Base-by-base conservation (phyloP, 2,329 filamentous ascomycete genomes). In the Cercospora sp. region DNA sequence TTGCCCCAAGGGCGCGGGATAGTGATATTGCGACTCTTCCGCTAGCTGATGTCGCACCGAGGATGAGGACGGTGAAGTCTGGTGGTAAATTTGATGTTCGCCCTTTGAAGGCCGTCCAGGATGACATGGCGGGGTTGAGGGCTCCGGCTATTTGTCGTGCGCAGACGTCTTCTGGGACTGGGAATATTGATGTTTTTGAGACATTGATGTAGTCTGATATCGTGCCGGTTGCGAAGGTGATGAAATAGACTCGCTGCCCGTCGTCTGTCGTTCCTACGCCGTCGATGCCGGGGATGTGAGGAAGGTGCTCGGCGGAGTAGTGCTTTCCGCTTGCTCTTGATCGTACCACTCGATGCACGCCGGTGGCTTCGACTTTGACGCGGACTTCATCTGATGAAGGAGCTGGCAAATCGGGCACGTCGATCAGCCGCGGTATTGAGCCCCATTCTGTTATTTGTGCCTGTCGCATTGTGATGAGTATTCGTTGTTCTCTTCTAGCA, bases 71-170 rank as follows among this genome's bases (percentile, higher is more conserved):
- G 3, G 80, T 82, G 72, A 85, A 87, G 5, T 79, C 76, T 20
- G 75, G 57, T 2, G 80, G 79, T 3, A 85, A 75, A 5, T 77
- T 70, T 4, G 67, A 70, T 0, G 81, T 81, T 5, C 86, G 80
- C 45, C 81, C 78, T 23, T 78, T 80, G 39, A 88, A 77, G 4
- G 85, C 86, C 85, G 88, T 86, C 86, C 86, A 88, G 48, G 81
- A 83, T 63, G 82, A 83, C 79, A 86, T 82, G 28, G 82, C 84
- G 0, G 86, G 86, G 69, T 88, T 89, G 45, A 84, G 79, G 63
- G 84, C 78, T 0, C 81, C 85, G 0, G 87, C 87, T n/a, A 85
- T 81, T 30, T 83, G 79, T 1, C 83, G 76, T 0, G 83, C 79
- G 71, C 87, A 83, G 8, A 83, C 80, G 4, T 77, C 80, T 0